A percentile compares a stretch with the other conserved stretches of the same genome.
These are phyloP conservation scores for Hypseocharis bilobata DNA, from an alignment of 441 rosid species.

Conservation along the genomic window DNA sequence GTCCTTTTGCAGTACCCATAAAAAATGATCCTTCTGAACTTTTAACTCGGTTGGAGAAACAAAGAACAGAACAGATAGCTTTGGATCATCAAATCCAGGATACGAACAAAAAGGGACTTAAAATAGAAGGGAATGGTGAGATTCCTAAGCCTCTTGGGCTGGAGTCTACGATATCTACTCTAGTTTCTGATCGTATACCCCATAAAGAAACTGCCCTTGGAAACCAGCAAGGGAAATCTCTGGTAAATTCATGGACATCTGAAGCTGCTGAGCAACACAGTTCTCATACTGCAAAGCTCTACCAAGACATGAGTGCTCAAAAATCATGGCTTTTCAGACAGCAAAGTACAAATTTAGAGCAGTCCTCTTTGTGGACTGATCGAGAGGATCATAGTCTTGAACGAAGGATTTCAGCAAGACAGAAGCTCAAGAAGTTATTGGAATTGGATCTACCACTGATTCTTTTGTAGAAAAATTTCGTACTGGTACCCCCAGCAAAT, in stretches of 20 bases:
- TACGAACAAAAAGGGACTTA: conserved; percentile 22
- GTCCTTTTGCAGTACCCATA: conserved; percentile 22
- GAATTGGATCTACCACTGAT: conserved; percentile 26
- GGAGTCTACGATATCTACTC: conserved; percentile 26
- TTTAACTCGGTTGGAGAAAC: conserved; percentile 30
- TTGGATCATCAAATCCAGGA: conserved; percentile 23
- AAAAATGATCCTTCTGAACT: conserved; percentile 26
- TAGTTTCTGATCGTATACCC: conserved; percentile 22
- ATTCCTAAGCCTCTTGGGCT: conserved; percentile 25
- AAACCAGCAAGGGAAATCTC: conserved; percentile 27
- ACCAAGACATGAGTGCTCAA: conserved; percentile 30
- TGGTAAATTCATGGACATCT: conserved; percentile 24
- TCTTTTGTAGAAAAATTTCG: conserved; percentile 31
- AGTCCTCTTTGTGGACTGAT: conserved; percentile 28
- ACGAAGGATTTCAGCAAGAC: conserved; percentile 19
- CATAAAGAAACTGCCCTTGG: conserved; percentile 15
- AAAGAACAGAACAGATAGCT: conserved; percentile 24
- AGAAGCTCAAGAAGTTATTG: conserved; percentile 32
- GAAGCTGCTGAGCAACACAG: conserved; percentile 33
- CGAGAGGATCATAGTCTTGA: conserved; percentile 23
- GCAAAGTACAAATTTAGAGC: conserved; percentile 34
- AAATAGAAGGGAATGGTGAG: conserved; percentile 13
- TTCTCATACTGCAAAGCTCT: conserved; percentile 21
- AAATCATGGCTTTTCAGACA: conserved; percentile 24
- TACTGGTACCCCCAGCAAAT: conserved; percentile 24